Conservation (phyloP, 176 grass and related monocot species). For the Oryza brachyantha region DNA sequence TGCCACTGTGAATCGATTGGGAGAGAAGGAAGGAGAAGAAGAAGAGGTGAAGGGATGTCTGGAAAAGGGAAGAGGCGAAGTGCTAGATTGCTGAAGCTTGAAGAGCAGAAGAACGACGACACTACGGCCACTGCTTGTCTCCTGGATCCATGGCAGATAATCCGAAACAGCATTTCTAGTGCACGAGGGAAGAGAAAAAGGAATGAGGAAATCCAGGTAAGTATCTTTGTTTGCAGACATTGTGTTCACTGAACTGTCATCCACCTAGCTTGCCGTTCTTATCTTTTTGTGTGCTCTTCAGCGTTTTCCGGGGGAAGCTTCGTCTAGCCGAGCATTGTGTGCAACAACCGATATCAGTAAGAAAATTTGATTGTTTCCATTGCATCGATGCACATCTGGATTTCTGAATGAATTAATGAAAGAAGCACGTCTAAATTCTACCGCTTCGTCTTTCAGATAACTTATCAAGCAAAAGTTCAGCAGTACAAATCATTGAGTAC, state of each 20-base stretch:
- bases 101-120: conserved; percentile 56
- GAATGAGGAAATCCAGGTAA: conserved; percentile 35
- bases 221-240: neutral
- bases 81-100: conserved; percentile 57
- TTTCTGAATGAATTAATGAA: neutral
- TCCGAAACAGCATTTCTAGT: conserved; percentile 35
- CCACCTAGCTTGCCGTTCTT: neutral
- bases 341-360: conserved; percentile 9
- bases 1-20: neutral
- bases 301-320: conserved; percentile 46
- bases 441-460: conserved; percentile 27
- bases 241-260: neutral
- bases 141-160: conserved; percentile 42
- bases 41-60: conserved; percentile 28
- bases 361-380: neutral
- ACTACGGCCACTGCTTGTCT: neutral
- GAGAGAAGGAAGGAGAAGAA: conserved; percentile 22
- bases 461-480: conserved; percentile 13
- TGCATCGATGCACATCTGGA: neutral
- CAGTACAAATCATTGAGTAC: conserved; percentile 45
- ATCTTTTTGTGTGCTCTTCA: conserved; percentile 9
- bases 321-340: conserved; percentile 19
- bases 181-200: conserved; percentile 46
- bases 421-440: neutral
- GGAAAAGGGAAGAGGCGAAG: conserved; percentile 71